Base-by-base conservation (phyloP, 1,284 basidiomycete genomes). In the Psilocybe mexicana region DNA sequence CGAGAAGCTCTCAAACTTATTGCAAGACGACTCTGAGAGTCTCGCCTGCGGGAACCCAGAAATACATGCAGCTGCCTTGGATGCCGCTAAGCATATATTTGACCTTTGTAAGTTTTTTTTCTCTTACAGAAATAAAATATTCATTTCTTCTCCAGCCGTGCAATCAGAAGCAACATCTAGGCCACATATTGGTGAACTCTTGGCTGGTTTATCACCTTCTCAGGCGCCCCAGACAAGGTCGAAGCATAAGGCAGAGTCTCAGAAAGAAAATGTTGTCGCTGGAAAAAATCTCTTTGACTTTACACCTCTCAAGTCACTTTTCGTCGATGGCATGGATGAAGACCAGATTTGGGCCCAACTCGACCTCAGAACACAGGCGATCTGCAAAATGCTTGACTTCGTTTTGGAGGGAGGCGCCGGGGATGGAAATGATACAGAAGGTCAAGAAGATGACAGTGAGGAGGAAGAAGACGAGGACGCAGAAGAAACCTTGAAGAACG, bases 261-360 rank as follows among this genome's bases (percentile, higher is more conserved):
- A 75, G 47, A 81, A 81, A 67, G 75, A 77, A 58, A 74, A 72
- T 25, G 62, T 71, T 43, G 69, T 71, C 58, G 65, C 69, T 25
- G 68, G 64, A 49, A 74, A 65, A 57, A 69, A 69, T 42, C 65
- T 78, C 18, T 80, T 93, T 50, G 74, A 82, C 44, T 78, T 80
- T 48, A 96, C 95, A 0, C 93, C 94, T 3, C 75, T 98, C 2
- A 75, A 83, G 1, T 83, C 84, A 52, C 82, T 98, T 23, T 90
- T 88, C 59, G 79, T 87, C 10, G 86, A 93, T n/a, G 88, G 83
- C n/a, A 89, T 97, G 85, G 87, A 88, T 64, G 81, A 85, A 24
- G 92, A 93, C 58, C 95, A 97, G 72, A 78, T 98, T 26, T 99
- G 96, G 96, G 87, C 89, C 48, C 96, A 97, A 73, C 73, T 96